Base-by-base conservation (phyloP, 1,284 basidiomycete genomes). In the Ustanciosporium gigantosporum region DNA sequence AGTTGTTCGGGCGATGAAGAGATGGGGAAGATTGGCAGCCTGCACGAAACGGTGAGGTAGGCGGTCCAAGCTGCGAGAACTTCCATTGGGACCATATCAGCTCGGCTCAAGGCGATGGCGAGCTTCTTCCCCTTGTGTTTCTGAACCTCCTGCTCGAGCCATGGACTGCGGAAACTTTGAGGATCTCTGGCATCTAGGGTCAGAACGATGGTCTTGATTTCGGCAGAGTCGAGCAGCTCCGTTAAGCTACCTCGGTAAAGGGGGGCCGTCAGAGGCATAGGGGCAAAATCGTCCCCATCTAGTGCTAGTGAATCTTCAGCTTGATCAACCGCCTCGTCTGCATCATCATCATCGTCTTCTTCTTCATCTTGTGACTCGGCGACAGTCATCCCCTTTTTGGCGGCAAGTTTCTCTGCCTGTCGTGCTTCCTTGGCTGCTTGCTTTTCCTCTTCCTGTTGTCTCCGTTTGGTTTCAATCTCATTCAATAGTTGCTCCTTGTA, bases 401-500 rank as follows among this genome's bases (percentile, higher is more conserved):
- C 49, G 13, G 53, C 50, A 20, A 58, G 53, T 47, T 56, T 58
- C 8, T 57, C 55, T 8, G 58, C 59, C 13, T 25, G 34, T 14
- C 25, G 17, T 5, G 40, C 35, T 22, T 51, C 25, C 31, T 60
- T 49, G 11, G 46, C 42, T 37, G 45, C 50, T 25, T 64, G 45
- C 48, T 44, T 59, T 48, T 68, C 45, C 48, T 68, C 62, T 24
- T 61, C 66, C 24, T 51, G 53, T 4, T 48, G 15, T 11, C 69
- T 49, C n/a, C 67, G 58, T 46, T 62, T 65, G 42, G 66, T 48
- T 43, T 76, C 73, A 48, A 77, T 72, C 60, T 98, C 94, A 14
- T 91, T 91, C 32, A 98, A 82, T 50, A 98, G 87, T 80, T 94
- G 87, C 77, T 96, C 94, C 82, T 97, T 98, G 84, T 88, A 95